Percentiles rank a stretch among this genome's conserved stretches.
Evolutionary conservation across 208 protist genomes (phyloP).

Genomic region (Herpetomonas samuelpessoai): DNA sequence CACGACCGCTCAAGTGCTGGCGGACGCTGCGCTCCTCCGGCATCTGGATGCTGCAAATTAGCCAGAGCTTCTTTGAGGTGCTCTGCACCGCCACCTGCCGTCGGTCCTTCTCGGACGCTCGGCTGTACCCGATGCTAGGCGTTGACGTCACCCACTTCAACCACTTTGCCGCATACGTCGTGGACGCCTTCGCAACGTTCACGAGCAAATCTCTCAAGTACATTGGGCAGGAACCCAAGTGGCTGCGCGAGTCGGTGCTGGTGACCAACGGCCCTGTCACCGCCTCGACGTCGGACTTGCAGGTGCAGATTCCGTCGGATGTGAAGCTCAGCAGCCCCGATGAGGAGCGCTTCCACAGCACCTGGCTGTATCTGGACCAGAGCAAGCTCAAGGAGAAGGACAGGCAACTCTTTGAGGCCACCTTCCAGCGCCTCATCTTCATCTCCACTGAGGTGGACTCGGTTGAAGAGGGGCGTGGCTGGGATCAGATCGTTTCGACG

Average conservation of each 20-base stretch:
- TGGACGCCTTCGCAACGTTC: slow-evolving; percentile 23
- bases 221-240: slow-evolving; percentile 23
- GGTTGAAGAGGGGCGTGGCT: slow-evolving; percentile 9
- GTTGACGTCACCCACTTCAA: slow-evolving; percentile 10
- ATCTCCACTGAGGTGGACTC: slow-evolving; percentile 28
- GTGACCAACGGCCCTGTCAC: not conserved
- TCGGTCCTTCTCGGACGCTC: slow-evolving; percentile 19
- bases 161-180: slow-evolving; percentile 13
- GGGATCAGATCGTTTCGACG: slow-evolving; percentile 20
- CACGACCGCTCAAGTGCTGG: slow-evolving; percentile 20
- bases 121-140: slow-evolving; percentile 22
- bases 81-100: slow-evolving; percentile 34
- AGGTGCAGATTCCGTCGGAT: slow-evolving; percentile 1
- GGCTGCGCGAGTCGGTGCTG: slow-evolving; percentile 7
- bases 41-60: slow-evolving; percentile 33
- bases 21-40: slow-evolving; percentile 13
- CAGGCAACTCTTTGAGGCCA: slow-evolving; percentile 6
- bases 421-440: slow-evolving; percentile 37
- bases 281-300: not conserved
- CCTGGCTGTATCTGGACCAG: slow-evolving; percentile 28
- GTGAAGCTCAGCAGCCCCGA: not conserved
- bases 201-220: slow-evolving; percentile 17
- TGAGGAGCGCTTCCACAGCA: slow-evolving; percentile 9
- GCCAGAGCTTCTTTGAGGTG: slow-evolving; percentile 36
- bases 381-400: slow-evolving; percentile 7